phyloP scores from a whole-genome alignment of 352 stramenopile species.

The Pythium brachiatum region DNA sequence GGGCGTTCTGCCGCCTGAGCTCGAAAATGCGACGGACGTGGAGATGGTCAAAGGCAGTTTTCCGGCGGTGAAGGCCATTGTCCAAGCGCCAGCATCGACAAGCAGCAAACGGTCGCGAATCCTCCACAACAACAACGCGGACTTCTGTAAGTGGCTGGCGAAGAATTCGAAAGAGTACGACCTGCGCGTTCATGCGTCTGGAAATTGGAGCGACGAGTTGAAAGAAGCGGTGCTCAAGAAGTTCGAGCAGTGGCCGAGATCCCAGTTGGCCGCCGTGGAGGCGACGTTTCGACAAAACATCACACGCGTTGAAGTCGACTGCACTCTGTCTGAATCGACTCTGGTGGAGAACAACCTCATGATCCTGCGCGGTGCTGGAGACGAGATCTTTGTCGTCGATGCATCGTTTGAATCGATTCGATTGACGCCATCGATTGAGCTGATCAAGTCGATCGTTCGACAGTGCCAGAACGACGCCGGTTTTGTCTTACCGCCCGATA shows the following conservation, averaged over 20 bases:
- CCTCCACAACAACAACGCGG: neutral
- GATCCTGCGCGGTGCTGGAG: neutral
- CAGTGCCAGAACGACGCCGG: neutral
- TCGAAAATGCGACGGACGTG: neutral
- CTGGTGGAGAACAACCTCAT: neutral
- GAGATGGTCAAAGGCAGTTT: conserved; percentile 11
- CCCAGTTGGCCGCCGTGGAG: neutral
- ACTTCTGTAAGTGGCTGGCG: conserved; percentile 4
- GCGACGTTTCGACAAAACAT: neutral
- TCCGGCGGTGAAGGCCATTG: conserved; percentile 3
- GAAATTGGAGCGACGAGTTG: neutral
- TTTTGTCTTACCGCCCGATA: neutral
- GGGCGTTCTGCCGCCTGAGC: neutral
- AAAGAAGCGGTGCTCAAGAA: neutral
- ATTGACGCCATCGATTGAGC: neutral
- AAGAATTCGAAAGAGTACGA: neutral
- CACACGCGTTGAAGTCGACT: neutral
- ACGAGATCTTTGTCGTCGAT: neutral
- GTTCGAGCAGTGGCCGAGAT: neutral
- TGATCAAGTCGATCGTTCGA: neutral
- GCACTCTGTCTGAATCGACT: neutral
- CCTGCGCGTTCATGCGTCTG: neutral
- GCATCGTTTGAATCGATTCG: too few species aligned
- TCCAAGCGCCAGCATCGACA: neutral
- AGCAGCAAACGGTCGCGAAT: neutral